Base-by-base conservation (phyloP, 2,329 filamentous ascomycete genomes). In the Stromatinia cepivora region DNA sequence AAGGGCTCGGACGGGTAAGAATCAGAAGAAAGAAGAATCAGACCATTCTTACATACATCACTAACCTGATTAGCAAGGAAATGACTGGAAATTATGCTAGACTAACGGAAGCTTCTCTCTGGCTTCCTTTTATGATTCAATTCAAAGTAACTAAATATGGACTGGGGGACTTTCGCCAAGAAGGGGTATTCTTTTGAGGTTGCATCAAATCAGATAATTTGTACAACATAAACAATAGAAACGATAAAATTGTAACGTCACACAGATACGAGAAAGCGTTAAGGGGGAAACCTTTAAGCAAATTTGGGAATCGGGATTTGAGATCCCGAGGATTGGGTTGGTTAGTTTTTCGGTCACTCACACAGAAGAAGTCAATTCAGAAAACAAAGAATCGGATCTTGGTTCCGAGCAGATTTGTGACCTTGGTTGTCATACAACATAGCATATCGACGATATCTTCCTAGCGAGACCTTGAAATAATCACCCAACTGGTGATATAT, bases 1-100 rank as follows among this genome's bases (percentile, higher is more conserved):
- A 58, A 34, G 34, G 56, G 56, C 34, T n/a, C 34, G 31, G 36
- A 57, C 31, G 54, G 34, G 54, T 57, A 36, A 39, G 20, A 57
- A n/a, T 57, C 34, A 59, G 56, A 45, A 57, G 20, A 39, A 39
- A 59, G 56, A 45, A 57, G 20, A 39, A 39, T 57, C 54, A 59
- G 56, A 59, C 36, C 56, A 58, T 36, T 58, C 36, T 28, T 28
- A 54, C 28, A 54, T 54, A 10, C 17, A 53, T 25, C 52, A 53
- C 52, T 28, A 53, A 53, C 39, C 39, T 42, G 39, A 15, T 31
- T 28, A 53, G 52, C 50, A 17, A 53, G 50, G 13, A 25, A 17
- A 53, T 31, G 13, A 13, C 15, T 25, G 48, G n/a, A 52, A 22
- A 52, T 6, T 52, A 52, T 52, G 48, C 22, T 50, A 53, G 25